Conservation (phyloP, 2,329 filamentous ascomycete genomes). For the Aspergillus sojae region DNA sequence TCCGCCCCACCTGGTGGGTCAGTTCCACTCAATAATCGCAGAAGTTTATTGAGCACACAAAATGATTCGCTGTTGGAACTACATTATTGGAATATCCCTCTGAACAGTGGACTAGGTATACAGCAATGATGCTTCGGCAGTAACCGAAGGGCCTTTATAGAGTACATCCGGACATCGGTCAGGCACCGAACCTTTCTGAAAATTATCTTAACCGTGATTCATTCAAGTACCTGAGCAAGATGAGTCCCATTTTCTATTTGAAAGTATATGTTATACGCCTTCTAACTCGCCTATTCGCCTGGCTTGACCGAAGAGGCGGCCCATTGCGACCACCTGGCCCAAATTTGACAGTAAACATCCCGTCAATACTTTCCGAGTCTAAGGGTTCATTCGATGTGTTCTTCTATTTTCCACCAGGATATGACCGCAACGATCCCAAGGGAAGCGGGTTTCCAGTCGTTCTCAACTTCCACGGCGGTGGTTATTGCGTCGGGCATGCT, state of each 20-base stretch:
- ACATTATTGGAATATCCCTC: no score
- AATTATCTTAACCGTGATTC: no score
- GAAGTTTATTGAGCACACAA: no score
- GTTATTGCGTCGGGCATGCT: not conserved
- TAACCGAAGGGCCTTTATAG: no score
- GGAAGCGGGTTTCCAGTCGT: not conserved
- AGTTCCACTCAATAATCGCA: no score
- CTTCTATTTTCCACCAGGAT: not conserved
- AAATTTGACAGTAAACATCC: not conserved
- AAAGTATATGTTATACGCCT: not conserved
- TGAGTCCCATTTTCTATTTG: not conserved
- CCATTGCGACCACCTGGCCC: not conserved
- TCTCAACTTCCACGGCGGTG: not conserved
- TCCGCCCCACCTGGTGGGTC: no score
- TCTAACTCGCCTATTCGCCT: not conserved
- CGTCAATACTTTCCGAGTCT: not conserved
- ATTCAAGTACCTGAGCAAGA: no score
- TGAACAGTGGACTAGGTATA: no score
- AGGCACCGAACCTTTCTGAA: no score
- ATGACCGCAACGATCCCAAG: not conserved
- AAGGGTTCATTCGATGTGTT: not conserved
- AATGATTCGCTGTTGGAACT: no score
- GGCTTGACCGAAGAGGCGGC: conserved; percentile 1
- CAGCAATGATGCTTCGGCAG: no score
- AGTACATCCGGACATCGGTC: no score